A percentile compares a stretch with the other conserved stretches of the same genome.
These are phyloP conservation scores for Lactarius hatsudake DNA, from an alignment of 768 basidiomycete genomes.

Conservation along the genomic window DNA sequence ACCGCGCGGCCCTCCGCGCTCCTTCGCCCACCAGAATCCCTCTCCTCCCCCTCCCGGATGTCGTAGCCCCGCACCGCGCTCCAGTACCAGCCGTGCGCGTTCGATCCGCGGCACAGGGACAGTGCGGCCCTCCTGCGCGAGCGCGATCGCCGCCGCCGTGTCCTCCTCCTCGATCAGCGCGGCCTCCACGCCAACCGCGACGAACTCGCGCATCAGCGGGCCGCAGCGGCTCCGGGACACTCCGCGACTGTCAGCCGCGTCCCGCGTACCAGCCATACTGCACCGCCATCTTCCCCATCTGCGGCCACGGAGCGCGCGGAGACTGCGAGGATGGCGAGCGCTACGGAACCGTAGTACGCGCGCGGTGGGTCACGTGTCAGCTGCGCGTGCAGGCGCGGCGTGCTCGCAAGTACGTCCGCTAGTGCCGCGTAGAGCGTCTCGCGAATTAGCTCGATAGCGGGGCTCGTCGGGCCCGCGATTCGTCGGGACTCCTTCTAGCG, in stretches of 20 bases:
- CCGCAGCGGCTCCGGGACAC: constrained; percentile 61
- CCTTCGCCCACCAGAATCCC: constrained; percentile 39
- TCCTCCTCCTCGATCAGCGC: constrained; percentile 55
- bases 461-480: constrained; percentile 40
- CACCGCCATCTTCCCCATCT: constrained; percentile 37
- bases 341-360: constrained; percentile 78
- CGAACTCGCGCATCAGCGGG: constrained; percentile 70
- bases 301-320: constrained; percentile 49
- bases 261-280: constrained; percentile 34
- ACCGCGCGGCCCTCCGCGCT: constrained; percentile 66
- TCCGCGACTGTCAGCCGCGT: constrained; percentile 50
- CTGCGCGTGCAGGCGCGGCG: constrained; percentile 51
- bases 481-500: constrained; percentile 28
- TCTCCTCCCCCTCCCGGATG: constrained; percentile 23
- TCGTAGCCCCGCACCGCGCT: constrained; percentile 55
- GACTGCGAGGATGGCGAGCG: constrained; percentile 70
- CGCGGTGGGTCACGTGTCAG: constrained; percentile 63
- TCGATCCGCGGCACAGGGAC: constrained; percentile 52
- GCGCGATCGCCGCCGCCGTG: constrained; percentile 46
- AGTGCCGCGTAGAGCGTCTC: constrained; percentile 85
- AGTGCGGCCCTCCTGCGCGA: constrained; percentile 37
- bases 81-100: constrained; percentile 53
- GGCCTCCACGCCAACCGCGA: constrained; percentile 50
- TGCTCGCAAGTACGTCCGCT: constrained; percentile 61
- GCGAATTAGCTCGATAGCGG: constrained; percentile 75